Evolutionary conservation across 331 rosid species (phyloP).

Genomic region (Quercus phellos): DNA sequence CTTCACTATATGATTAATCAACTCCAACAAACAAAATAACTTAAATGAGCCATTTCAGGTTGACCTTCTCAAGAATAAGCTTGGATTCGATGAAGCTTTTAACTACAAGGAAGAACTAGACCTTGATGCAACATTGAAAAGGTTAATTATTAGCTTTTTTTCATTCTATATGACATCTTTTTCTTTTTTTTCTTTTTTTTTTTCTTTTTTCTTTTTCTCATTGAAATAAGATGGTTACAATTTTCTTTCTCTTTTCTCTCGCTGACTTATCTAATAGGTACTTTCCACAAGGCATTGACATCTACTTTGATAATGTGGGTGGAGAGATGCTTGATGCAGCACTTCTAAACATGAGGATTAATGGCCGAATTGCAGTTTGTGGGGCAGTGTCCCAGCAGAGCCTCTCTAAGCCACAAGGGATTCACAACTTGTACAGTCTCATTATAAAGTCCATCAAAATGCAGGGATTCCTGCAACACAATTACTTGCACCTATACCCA

Average conservation of each 20-base stretch:
- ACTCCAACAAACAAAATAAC: background rate
- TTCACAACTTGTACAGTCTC: constrained; percentile 46
- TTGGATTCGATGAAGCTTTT: constrained; percentile 38
- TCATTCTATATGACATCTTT: too few species aligned
- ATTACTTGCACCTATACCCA: constrained; percentile 62
- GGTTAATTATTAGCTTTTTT: constrained; percentile 17
- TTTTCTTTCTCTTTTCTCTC: background rate
- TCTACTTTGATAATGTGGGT: constrained; percentile 86
- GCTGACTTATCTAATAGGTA: constrained; percentile 31
- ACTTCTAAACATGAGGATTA: constrained; percentile 68
- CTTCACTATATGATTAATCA: background rate
- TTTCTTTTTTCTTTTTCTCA: too few species aligned
- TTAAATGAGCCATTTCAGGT: constrained; percentile 14
- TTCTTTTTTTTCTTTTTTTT: too few species aligned
- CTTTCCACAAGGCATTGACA: constrained; percentile 83
- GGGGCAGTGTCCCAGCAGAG: constrained; percentile 70
- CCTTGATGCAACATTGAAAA: constrained; percentile 30
- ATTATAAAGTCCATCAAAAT: constrained; percentile 51
- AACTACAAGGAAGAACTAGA: constrained; percentile 39
- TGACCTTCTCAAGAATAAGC: constrained; percentile 38
- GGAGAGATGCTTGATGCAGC: constrained; percentile 89
- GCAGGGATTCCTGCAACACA: constrained; percentile 79
- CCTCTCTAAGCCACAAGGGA: constrained; percentile 52
- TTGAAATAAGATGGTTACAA: background rate
- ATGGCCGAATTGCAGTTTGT: constrained; percentile 75